A percentile compares a stretch with the other conserved stretches of the same genome.
Conservation (phyloP, 1,139 yeast species). For the Candida gigantensis region DNA sequence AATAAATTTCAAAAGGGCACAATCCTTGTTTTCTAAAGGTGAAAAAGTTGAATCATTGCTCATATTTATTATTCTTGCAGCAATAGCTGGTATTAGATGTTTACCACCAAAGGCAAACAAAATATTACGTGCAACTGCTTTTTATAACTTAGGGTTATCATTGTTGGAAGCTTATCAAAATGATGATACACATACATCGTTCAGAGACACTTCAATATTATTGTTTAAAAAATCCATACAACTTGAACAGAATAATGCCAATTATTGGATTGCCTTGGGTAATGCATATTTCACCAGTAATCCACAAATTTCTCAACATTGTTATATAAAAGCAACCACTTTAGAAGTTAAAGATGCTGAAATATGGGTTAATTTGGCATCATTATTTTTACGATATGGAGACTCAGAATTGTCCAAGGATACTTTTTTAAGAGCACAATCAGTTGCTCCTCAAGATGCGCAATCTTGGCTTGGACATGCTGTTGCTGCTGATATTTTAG, state of each 20-base stretch:
- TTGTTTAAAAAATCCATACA: constrained; percentile 67
- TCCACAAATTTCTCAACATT: constrained; percentile 84
- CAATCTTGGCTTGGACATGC: constrained; percentile 92
- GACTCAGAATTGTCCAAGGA: constrained; percentile 75
- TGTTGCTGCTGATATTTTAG: constrained; percentile 59
- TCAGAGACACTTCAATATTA: constrained; percentile 52
- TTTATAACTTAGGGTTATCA: constrained; percentile 72
- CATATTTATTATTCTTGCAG: constrained; percentile 27
- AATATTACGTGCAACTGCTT: constrained; percentile 57
- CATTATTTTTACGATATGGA: constrained; percentile 66
- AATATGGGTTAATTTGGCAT: constrained; percentile 83
- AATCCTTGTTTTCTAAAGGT: constrained; percentile 15
- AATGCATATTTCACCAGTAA: constrained; percentile 59
- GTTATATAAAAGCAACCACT: constrained; percentile 79
- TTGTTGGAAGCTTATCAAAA: constrained; percentile 51
- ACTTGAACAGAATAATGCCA: constrained; percentile 66
- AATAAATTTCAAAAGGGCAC: constrained; percentile 14
- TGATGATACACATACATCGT: constrained; percentile 17
- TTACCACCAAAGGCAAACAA: constrained; percentile 42
- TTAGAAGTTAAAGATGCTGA: constrained; percentile 67
- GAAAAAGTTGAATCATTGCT: constrained; percentile 23
- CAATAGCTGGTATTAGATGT: constrained; percentile 28
- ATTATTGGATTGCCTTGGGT: constrained; percentile 84
- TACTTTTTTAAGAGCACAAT: constrained; percentile 73
- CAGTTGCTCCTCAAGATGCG: constrained; percentile 75